Conservation (phyloP, 768 basidiomycete genomes). For the Chlorophyllum brunneum region DNA sequence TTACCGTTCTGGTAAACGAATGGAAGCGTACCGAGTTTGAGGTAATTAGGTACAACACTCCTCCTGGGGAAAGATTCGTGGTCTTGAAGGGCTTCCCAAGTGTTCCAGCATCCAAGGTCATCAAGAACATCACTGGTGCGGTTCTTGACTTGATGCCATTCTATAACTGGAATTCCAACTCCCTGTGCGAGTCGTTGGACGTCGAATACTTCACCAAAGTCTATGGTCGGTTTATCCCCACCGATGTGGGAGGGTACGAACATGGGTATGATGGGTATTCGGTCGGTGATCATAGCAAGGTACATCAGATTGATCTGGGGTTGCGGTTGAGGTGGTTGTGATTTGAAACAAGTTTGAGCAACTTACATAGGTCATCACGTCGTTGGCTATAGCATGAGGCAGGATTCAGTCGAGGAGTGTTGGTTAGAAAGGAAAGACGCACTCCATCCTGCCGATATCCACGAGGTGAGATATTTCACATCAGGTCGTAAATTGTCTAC, state of each 20-base stretch:
- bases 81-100: constrained; percentile 44
- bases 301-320: constrained; percentile 53
- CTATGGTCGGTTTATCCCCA: constrained; percentile 41
- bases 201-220: constrained; percentile 62
- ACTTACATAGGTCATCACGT: constrained; percentile 69
- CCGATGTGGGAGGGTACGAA: constrained; percentile 59
- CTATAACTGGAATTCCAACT: constrained; percentile 46
- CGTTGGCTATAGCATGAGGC: constrained; percentile 49
- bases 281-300: constrained; percentile 52
- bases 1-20: constrained; percentile 8
- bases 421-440: constrained; percentile 23
- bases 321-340: not conserved
- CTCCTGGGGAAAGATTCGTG: constrained; percentile 33
- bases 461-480: constrained; percentile 65
- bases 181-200: constrained; percentile 43
- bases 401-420: constrained; percentile 4
- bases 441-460: constrained; percentile 80
- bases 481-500: constrained; percentile 62
- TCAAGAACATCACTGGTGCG: constrained; percentile 34
- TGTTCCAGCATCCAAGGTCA: constrained; percentile 55
- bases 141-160: constrained; percentile 64
- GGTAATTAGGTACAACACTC: constrained; percentile 30
- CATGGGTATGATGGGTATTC: constrained; percentile 54
- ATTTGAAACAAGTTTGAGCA: not conserved
- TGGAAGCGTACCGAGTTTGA: constrained; percentile 37